Base-by-base conservation (phyloP, 129 eudicot genomes). In the Saussurea involucrata region DNA sequence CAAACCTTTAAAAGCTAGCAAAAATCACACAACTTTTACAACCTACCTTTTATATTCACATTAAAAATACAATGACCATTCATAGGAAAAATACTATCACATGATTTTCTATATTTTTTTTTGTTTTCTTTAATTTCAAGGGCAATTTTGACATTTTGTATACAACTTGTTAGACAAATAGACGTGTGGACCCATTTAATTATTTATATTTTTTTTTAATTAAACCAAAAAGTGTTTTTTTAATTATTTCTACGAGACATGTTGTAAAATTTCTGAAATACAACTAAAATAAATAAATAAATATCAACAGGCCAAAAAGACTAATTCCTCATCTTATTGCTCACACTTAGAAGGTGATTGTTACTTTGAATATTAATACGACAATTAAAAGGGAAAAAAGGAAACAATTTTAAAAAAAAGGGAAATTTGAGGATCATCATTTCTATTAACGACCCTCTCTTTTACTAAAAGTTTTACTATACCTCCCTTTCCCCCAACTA, bases 201-300 rank as follows among this genome's bases (percentile, higher is more conserved):
- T 36, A 2, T 46, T 76, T 76, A 29, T 77, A 55, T 69, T 69
- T 5, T 57, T 68, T 64, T 21, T 53, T 73, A 80, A 57, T 80
- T 55, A 80, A 74, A 67, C 75, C 71, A 80, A 66, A 80, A 80
- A 80, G 84, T 74, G 79, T 36, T 73, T 74, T 73, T 73, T 73
- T 74, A 71, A 80, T 80, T 72, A 66, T 69, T 80, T 80, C n/a
- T n/a, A n/a, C n/a, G n/a, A n/a, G n/a, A n/a, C n/a, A n/a, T n/a
- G n/a, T n/a, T n/a, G n/a, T n/a, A n/a, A 67, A 80, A 37, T 73
- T 80, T 73, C 53, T 27, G 3, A 27, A 3, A 27, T 1, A 27
- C 1, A 27, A 27, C 29, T 27, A 27, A 27, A 27, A 28, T 3
- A 27, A 63, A 13, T 13, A 8, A 8, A 74, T 32, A 20, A 22